Conservation (phyloP, 2,329 filamentous ascomycete genomes). For the Aspergillus clavatus region DNA sequence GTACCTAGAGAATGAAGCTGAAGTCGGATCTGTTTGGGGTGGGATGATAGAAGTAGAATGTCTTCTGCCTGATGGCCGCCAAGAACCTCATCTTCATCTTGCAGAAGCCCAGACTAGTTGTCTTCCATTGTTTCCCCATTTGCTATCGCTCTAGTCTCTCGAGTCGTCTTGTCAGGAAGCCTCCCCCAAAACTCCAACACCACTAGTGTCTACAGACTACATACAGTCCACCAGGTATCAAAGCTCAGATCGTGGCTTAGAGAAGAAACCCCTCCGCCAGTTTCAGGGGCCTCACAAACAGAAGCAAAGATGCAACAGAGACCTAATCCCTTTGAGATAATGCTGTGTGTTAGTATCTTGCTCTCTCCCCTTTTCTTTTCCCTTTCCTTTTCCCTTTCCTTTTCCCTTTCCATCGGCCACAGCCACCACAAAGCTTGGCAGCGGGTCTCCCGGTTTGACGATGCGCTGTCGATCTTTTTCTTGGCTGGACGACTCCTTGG, state of each 20-base stretch:
- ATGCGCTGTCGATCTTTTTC: conserved; percentile 28
- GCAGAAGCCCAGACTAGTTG: too few species aligned
- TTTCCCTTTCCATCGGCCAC: conserved; percentile 6
- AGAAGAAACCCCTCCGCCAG: neutral
- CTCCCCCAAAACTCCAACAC: too few species aligned
- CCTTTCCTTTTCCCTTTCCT: neutral
- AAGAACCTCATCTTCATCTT: too few species aligned
- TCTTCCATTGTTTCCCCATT: too few species aligned
- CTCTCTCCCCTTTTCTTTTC: conserved; percentile 2
- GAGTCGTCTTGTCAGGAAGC: too few species aligned
- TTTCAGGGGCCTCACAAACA: neutral
- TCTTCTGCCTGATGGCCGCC: too few species aligned
- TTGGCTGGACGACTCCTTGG: conserved; percentile 19
- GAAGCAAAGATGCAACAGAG: neutral
- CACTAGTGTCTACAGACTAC: too few species aligned
- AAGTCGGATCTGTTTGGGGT: too few species aligned
- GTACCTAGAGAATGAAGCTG: too few species aligned
- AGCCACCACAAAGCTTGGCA: conserved; percentile 30
- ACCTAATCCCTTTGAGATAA: neutral
- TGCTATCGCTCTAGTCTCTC: too few species aligned
- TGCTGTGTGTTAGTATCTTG: neutral
- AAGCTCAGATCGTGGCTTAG: neutral
- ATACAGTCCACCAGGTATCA: too few species aligned
- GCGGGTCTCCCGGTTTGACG: conserved; percentile 23
- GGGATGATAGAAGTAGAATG: too few species aligned